A percentile compares a stretch with the other conserved stretches of the same genome.
These are phyloP conservation scores for Quercus agrifolia DNA, from an alignment of 306 rosid species.

Conservation along the genomic window DNA sequence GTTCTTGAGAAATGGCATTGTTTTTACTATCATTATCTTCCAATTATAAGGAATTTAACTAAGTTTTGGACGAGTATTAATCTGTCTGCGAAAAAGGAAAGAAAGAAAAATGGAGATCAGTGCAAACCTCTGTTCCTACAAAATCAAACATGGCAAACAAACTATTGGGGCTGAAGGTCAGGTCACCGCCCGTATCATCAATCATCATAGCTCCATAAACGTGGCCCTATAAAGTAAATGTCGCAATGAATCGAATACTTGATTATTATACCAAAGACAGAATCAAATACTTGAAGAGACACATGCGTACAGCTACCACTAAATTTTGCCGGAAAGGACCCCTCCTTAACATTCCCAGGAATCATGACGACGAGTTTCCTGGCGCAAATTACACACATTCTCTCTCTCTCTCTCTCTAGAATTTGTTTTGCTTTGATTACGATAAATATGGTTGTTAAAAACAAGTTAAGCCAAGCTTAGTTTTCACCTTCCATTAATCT, in stretches of 20 bases:
- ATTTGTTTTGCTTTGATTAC: not conserved
- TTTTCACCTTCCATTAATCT: not conserved
- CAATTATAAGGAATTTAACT: no score
- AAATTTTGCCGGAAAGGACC: not conserved
- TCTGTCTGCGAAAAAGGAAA: no score
- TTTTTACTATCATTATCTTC: no score
- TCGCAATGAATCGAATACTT: not conserved
- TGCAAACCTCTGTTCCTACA: not conserved
- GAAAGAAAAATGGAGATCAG: no score
- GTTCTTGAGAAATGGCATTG: no score
- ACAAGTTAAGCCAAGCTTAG: not conserved
- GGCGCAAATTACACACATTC: not conserved
- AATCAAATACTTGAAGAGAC: not conserved
- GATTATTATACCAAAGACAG: no score
- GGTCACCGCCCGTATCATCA: not conserved
- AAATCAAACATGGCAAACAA: not conserved
- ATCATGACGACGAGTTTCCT: not conserved
- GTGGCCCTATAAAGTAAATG: not conserved
- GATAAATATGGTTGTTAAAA: not conserved
- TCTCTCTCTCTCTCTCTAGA: not conserved
- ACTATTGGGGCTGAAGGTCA: not conserved
- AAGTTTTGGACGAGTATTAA: no score
- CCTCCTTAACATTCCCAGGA: not conserved
- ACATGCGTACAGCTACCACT: not conserved
- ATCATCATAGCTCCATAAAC: not conserved